Evolutionary conservation across 2,329 filamentous ascomycete species (phyloP), one percentile per base, ranked within the genome.

Genomic region (Aureobasidium pullulans): DNA sequence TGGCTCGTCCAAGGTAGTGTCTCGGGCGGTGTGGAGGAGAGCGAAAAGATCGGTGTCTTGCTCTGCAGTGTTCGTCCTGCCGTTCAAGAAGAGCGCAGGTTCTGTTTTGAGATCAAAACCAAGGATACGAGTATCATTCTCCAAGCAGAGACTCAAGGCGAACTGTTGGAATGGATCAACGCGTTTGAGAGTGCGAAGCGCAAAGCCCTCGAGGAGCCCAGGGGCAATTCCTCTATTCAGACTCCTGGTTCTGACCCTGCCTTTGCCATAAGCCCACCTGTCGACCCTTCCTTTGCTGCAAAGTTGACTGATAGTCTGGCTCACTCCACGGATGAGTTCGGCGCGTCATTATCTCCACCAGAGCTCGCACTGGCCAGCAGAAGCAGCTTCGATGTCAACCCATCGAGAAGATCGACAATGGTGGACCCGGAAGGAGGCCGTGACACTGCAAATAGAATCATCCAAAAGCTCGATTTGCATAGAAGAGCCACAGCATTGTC

Each of bases 51-150:
- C 62, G 94, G 94, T 42, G 92, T 99, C 3, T 76, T 99, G 56
- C 84, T 99, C 40, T 99, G 94, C 76, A 96, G 90, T 68, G 88
- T 94, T 50, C 90, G 93, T 67, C 91, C 92, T 16, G 91, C 92
- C 0, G 88, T 95, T 54, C 86, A 90, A 65, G 94, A 99, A 73
- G 94, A 99, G 68, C 85, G 94, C 40, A 84, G 94, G 15, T 99
- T 97, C 73, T 97, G 94, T 71, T 96, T 99, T 68, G 94, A 99
- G 73, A 88, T 99, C 68, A 99, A 97, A 78, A 99, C 94, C 2
- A 99, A 96, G 73, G 96, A 90, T 68, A 89, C 89, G 63, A 94
- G 87, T 52, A 85, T 96, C 63, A 77, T 96, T 61, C 79, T 99
- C 3, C 94, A 99, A 74, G 89, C 93, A 4, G 94, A 99, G 71